Percentiles rank a stretch among this genome's conserved stretches.
phyloP scores from a whole-genome alignment of 2,329 filamentous ascomycete genomes.

The Penicillium sumatraense region DNA sequence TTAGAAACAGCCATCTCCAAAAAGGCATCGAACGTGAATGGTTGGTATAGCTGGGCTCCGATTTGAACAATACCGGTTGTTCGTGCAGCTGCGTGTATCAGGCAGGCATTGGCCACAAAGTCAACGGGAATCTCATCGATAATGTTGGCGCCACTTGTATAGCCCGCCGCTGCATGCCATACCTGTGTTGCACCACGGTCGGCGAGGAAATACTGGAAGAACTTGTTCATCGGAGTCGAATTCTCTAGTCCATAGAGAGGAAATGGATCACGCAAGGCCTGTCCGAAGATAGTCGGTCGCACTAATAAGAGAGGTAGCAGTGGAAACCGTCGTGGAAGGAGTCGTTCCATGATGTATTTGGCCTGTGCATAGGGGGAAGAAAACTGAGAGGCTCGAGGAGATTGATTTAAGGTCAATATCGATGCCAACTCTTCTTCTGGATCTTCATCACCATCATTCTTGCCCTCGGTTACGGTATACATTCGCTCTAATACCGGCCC shows the following conservation, averaged over 20 bases:
- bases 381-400: constrained; percentile 26
- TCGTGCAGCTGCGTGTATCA: constrained; percentile 34
- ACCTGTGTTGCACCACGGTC: constrained; percentile 32
- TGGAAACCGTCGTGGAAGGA: constrained; percentile 32
- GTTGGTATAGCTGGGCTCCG: constrained; percentile 34
- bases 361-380: constrained; percentile 37
- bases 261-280: constrained; percentile 34
- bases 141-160: constrained; percentile 33
- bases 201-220: constrained; percentile 30
- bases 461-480: constrained; percentile 28
- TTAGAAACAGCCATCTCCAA: constrained; percentile 22
- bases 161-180: constrained; percentile 36
- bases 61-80: constrained; percentile 36
- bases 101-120: constrained; percentile 38
- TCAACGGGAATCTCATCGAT: constrained; percentile 40
- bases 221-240: constrained; percentile 38
- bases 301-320: constrained; percentile 34
- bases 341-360: constrained; percentile 37
- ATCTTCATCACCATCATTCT: constrained; percentile 13
- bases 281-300: constrained; percentile 37
- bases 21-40: constrained; percentile 34
- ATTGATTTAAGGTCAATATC: constrained; percentile 21
- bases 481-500: constrained; percentile 33
- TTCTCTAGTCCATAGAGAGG: constrained; percentile 36
- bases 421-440: constrained; percentile 34